Evolutionary conservation across 768 basidiomycete species (phyloP).

Genomic region (Phanerochaete carnosa): DNA sequence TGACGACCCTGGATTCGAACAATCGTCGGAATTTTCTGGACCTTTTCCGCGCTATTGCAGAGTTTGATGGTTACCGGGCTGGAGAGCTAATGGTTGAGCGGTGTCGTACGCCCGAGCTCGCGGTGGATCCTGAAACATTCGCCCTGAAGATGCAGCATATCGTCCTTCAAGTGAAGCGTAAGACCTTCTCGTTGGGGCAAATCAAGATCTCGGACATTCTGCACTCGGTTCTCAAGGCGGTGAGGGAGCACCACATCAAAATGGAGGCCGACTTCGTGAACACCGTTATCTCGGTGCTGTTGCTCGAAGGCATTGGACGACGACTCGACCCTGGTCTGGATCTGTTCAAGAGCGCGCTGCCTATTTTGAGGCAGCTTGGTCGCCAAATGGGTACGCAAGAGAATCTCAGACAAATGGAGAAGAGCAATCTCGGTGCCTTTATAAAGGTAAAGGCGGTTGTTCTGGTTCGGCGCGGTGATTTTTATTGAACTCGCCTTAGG

Average conservation of each 20-base stretch:
- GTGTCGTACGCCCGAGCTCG: constrained; percentile 87
- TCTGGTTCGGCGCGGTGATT: neutral
- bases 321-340: constrained; percentile 91
- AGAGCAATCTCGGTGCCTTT: constrained; percentile 77
- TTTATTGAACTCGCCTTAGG: constrained; percentile 35
- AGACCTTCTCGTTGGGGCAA: constrained; percentile 95
- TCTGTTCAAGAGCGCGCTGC: constrained; percentile 92
- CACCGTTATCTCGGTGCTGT: constrained; percentile 89
- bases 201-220: constrained; percentile 95
- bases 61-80: constrained; percentile 94
- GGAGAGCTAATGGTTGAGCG: constrained; percentile 97
- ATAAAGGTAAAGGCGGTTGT: constrained; percentile 64
- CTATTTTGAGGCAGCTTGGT: constrained; percentile 89
- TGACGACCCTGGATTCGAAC: constrained; percentile 78
- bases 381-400: constrained; percentile 84
- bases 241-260: constrained; percentile 92
- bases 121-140: constrained; percentile 90
- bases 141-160: constrained; percentile 98
- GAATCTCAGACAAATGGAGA: constrained; percentile 57
- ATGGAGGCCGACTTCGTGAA: constrained; percentile 99
- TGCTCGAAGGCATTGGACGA: constrained; percentile 94
- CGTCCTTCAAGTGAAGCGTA: constrained; percentile 88
- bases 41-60: constrained; percentile 91
- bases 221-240: constrained; percentile 81
- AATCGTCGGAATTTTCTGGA: constrained; percentile 95